Evolutionary conservation across 2,329 filamentous ascomycete genomes (phyloP), one percentile per base, ranked within the genome.

Genomic region (Zymoseptoria brevis): DNA sequence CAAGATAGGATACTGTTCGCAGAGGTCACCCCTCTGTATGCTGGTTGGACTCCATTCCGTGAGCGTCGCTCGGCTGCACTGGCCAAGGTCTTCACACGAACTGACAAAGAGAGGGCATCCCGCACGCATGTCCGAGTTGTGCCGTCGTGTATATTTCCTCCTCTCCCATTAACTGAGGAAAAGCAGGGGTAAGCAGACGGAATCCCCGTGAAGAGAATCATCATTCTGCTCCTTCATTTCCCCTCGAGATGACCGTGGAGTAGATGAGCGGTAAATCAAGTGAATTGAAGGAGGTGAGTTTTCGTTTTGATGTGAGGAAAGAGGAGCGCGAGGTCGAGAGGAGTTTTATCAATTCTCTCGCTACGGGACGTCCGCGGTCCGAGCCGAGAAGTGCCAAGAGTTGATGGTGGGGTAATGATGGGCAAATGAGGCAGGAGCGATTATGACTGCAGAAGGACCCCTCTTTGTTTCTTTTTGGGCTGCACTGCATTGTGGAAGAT

Each of bases 221-320:
- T 80, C 76, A 66, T 64, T 84, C 83, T 86, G 67, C 82, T 83
- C 82, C 83, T 79, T 83, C 81, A 73, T 86, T 86, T 86, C 84
- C 84, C 84, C 83, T 86, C 84, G 81, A 80, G 74, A 76, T 77
- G 80, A 79, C 77, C 81, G 83, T 79, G 76, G 81, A 55, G 57
- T 65, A 73, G 74, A 16, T 45, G 74, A 71, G 77, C 77, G 73
- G 77, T 81, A 81, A 77, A 78, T 80, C 83, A 83, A 86, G 83
- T 86, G 83, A 85, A 86, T 86, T 84, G 80, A 82, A 74, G 76
- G 75, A 75, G 73, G 67, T 67, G 65, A 22, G 65, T 64, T 68
- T 73, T 77, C 77, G 73, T 72, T 69, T 74, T 66, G 65, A 68
- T 66, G 69, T 66, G 71, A 68, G 65, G 67, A 65, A 64, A 60